These are phyloP conservation scores for Musa itinerans DNA, from an alignment of 176 grass and related monocot species.

Conservation along the genomic window DNA sequence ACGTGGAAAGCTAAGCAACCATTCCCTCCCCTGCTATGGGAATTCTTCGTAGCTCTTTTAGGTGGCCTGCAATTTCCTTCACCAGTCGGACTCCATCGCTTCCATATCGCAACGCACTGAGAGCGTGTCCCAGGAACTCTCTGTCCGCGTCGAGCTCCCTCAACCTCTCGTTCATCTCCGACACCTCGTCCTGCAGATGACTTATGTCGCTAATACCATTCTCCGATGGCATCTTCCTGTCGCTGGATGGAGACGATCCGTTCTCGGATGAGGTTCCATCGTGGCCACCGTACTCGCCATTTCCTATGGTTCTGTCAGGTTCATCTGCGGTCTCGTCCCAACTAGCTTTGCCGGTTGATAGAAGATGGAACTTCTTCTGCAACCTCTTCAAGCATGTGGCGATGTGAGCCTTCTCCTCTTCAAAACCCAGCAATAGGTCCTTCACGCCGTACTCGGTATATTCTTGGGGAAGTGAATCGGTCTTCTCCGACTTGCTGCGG, in stretches of 20 bases:
- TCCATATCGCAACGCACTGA: background rate
- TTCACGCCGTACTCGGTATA: background rate
- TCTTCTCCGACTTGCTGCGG: background rate
- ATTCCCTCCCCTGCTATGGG: background rate
- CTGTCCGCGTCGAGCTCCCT: background rate
- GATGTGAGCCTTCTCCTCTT: slow-evolving; percentile 10
- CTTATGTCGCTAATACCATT: background rate
- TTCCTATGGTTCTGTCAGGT: background rate
- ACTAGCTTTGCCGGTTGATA: background rate
- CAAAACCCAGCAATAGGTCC: slow-evolving; percentile 6
- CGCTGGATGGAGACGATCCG: background rate
- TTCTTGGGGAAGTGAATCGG: background rate
- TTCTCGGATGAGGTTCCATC: background rate
- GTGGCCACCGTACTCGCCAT: background rate
- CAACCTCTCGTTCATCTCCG: background rate
- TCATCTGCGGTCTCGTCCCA: background rate
- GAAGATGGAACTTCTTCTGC: background rate
- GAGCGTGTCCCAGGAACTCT: background rate
- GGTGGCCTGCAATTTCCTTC: slow-evolving; percentile 6
- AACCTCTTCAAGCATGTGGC: background rate
- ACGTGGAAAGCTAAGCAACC: no score
- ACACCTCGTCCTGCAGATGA: background rate
- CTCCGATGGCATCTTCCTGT: background rate
- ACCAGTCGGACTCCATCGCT: slow-evolving; percentile 1
- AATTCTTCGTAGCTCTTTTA: slow-evolving; percentile 6